Evolutionary conservation across 2,329 filamentous ascomycete genomes (phyloP).

Genomic region (Calonectria fujianensis): DNA sequence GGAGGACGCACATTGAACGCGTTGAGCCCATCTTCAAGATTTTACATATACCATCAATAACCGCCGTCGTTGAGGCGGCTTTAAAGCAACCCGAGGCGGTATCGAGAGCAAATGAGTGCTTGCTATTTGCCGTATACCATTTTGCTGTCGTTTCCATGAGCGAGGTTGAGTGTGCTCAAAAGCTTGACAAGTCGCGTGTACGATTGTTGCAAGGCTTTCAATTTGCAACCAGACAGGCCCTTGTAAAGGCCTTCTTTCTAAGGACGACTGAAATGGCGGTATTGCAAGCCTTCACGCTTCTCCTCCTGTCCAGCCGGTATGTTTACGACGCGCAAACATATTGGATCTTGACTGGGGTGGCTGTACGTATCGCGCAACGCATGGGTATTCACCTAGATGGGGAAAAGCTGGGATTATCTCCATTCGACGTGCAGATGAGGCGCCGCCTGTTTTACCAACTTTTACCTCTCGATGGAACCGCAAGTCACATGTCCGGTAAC

Average conservation of each 20-base stretch:
- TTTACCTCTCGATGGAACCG: slow-evolving; percentile 61
- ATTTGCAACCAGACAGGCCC: slow-evolving; percentile 66
- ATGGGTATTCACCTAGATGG: slow-evolving; percentile 73
- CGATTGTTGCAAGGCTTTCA: slow-evolving; percentile 61
- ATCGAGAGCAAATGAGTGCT: slow-evolving; percentile 59
- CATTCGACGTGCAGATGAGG: slow-evolving; percentile 72
- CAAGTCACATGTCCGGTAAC: slow-evolving; percentile 55
- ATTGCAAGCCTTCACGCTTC: slow-evolving; percentile 72
- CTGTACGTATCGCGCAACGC: slow-evolving; percentile 71
- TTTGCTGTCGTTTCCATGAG: slow-evolving; percentile 63
- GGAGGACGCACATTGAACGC: slow-evolving; percentile 51
- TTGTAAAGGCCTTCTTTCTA: slow-evolving; percentile 70
- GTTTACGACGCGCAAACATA: slow-evolving; percentile 67
- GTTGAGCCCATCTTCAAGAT: slow-evolving; percentile 54
- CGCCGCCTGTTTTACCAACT: slow-evolving; percentile 74
- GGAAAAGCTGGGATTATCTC: slow-evolving; percentile 55
- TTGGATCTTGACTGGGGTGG: slow-evolving; percentile 70
- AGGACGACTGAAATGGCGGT: slow-evolving; percentile 71
- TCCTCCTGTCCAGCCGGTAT: slow-evolving; percentile 63
- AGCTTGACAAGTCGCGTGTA: slow-evolving; percentile 61
- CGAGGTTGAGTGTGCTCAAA: slow-evolving; percentile 62
- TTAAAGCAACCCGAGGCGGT: slow-evolving; percentile 45
- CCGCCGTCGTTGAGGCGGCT: slow-evolving; percentile 43
- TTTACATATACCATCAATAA: slow-evolving; percentile 53
- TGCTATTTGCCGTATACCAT: slow-evolving; percentile 66